phyloP scores from a whole-genome alignment of 306 rosid species.

The Malus sieversii region DNA sequence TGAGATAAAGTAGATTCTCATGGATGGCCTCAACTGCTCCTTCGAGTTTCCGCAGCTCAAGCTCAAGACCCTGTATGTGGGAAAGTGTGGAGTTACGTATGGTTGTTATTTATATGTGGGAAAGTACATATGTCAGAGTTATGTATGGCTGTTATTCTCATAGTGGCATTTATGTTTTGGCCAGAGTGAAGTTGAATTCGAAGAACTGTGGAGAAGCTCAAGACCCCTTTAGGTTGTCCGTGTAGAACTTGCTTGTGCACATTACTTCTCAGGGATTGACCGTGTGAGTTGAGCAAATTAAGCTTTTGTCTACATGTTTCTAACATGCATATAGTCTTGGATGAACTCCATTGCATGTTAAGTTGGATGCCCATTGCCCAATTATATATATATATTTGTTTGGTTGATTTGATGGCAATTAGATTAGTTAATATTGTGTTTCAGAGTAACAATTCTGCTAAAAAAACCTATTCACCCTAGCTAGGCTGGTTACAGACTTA shows the following conservation, averaged over 20 bases:
- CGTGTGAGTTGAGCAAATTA: neutral
- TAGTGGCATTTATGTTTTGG: no score
- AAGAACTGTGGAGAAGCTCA: neutral
- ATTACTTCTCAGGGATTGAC: neutral
- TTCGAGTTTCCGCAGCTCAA: slow-evolving; percentile 89
- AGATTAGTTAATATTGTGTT: neutral
- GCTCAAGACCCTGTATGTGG: slow-evolving; percentile 71
- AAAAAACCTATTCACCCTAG: neutral
- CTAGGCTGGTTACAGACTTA: neutral
- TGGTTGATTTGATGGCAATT: neutral
- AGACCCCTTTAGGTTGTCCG: neutral
- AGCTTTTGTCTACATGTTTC: neutral
- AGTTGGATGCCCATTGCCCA: neutral
- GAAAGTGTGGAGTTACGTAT: neutral
- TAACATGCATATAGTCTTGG: neutral
- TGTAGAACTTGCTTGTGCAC: neutral
- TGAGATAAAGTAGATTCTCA: slow-evolving; percentile 80
- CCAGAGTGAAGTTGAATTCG: neutral
- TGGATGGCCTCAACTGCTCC: slow-evolving; percentile 96
- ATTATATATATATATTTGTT: neutral
- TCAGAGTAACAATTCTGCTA: neutral
- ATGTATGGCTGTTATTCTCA: no score
- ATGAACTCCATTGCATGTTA: neutral
- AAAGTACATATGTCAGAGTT: no score
- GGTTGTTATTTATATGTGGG: no score